phyloP scores from a whole-genome alignment of 2,329 filamentous ascomycete species.

The Pseudomassariella vexata region DNA sequence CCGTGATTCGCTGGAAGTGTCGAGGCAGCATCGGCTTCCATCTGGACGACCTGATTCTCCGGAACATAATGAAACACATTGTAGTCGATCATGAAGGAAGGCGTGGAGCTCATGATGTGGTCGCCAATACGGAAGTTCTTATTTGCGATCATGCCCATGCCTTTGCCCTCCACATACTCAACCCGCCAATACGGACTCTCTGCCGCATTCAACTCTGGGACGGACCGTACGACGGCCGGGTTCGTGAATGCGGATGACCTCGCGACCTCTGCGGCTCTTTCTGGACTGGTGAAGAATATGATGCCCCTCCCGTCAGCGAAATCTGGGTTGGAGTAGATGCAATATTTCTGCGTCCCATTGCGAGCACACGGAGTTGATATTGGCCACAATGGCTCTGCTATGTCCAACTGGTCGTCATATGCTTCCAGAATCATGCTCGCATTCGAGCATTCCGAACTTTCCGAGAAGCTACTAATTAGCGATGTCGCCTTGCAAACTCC shows the following conservation, averaged over 20 bases:
- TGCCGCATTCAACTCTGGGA: conserved; percentile 19
- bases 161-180: conserved; percentile 31
- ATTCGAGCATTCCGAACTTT: background rate
- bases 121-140: conserved; percentile 28
- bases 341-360: conserved; percentile 16
- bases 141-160: conserved; percentile 29
- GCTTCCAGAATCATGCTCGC: background rate
- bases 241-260: conserved; percentile 21
- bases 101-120: conserved; percentile 31
- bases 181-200: conserved; percentile 23
- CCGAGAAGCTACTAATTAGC: background rate
- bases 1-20: conserved; percentile 24
- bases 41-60: conserved; percentile 15
- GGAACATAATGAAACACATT: conserved; percentile 25
- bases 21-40: conserved; percentile 26
- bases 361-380: conserved; percentile 8
- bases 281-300: conserved; percentile 29
- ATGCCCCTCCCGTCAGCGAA: conserved; percentile 32
- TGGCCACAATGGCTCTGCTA: conserved; percentile 6
- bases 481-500: background rate
- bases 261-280: conserved; percentile 23
- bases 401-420: background rate
- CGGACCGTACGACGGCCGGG: conserved; percentile 16
- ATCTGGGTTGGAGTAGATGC: conserved; percentile 26
- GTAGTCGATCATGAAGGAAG: conserved; percentile 33